A percentile compares a stretch with the other conserved stretches of the same genome.
Conservation (phyloP, 2,329 filamentous ascomycete species). For the Phialocephala subalpina region DNA sequence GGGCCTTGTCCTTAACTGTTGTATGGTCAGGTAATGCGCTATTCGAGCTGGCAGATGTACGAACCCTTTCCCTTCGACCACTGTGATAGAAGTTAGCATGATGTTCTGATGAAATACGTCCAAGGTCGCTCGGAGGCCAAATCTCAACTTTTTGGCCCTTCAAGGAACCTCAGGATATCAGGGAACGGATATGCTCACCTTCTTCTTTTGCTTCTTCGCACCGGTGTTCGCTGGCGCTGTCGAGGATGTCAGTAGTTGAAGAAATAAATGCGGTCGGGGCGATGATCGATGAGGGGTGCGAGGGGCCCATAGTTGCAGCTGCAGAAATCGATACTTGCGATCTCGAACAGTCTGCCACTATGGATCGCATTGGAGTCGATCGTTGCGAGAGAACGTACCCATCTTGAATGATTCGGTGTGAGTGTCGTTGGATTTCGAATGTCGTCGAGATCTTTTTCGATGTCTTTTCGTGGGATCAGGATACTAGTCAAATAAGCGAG, state of each 20-base stretch:
- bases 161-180: background rate
- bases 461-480: no score
- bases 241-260: constrained; percentile 17
- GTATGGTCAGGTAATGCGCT: constrained; percentile 41
- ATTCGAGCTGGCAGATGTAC: constrained; percentile 38
- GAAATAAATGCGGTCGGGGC: constrained; percentile 1
- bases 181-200: constrained; percentile 43
- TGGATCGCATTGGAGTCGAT: background rate
- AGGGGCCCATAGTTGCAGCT: background rate
- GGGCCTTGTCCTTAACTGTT: constrained; percentile 99
- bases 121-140: background rate
- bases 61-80: constrained; percentile 71
- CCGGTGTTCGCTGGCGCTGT: constrained; percentile 66
- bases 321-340: background rate
- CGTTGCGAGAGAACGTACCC: constrained; percentile 25
- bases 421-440: constrained; percentile 27
- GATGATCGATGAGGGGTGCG: constrained; percentile 11
- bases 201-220: constrained; percentile 85
- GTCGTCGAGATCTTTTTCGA: constrained; percentile 9
- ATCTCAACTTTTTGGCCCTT: constrained; percentile 2
- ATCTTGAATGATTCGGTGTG: constrained; percentile 30
- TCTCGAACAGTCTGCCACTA: background rate
- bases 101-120: background rate
- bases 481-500: background rate
- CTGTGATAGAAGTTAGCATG: constrained; percentile 24